Conservation (phyloP, 176 grass and related monocot genomes). For the Oryza glaberrima region DNA sequence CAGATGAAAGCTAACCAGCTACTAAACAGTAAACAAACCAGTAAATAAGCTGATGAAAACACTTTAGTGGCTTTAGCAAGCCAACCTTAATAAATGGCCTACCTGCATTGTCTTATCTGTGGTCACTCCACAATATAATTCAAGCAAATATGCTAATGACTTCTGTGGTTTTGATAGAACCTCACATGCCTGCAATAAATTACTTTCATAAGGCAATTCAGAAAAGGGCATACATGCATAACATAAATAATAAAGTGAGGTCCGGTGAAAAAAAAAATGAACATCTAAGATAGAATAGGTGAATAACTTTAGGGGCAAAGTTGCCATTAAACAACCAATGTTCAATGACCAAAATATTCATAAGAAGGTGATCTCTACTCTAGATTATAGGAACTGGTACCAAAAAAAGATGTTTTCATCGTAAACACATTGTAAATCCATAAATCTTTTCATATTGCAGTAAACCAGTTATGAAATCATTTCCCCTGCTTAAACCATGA, state of each 20-base stretch:
- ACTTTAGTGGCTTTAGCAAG: constrained; percentile 14
- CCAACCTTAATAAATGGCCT: neutral
- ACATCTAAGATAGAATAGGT: neutral
- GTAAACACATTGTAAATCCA: neutral
- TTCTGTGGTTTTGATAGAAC: constrained; percentile 91
- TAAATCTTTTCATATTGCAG: constrained; percentile 11
- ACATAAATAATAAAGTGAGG: neutral
- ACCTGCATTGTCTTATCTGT: constrained; percentile 96
- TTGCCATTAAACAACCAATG: constrained; percentile 16
- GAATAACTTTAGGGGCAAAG: neutral
- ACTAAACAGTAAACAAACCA: neutral
- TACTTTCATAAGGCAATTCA: constrained; percentile 2
- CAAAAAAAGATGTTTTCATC: neutral
- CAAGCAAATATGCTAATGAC: constrained; percentile 95
- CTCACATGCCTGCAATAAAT: constrained; percentile 77
- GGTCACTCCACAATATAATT: constrained; percentile 79
- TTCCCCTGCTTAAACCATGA: neutral
- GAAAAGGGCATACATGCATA: neutral
- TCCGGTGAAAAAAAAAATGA: neutral
- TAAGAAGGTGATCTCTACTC: neutral
- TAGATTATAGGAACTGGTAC: neutral
- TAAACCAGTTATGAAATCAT: neutral
- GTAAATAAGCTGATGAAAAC: constrained; percentile 20
- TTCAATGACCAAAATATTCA: constrained; percentile 21
- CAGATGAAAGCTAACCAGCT: constrained; percentile 15